Evolutionary conservation across 257 asterid genomes (phyloP).

Genomic region (Fraxinus cuspidata): DNA sequence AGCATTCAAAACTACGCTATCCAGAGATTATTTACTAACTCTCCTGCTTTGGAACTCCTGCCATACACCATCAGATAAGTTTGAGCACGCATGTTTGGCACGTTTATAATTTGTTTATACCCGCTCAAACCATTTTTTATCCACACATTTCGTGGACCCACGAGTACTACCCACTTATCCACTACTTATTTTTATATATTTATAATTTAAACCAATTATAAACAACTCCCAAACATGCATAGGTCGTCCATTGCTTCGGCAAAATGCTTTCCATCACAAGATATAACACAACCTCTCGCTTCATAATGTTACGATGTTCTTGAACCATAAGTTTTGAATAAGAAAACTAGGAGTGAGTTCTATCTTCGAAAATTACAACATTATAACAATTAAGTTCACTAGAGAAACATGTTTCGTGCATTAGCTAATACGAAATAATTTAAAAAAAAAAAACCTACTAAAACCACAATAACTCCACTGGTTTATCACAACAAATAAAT

Average conservation of each 20-base stretch:
- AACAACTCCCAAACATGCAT: too few relatives aligned
- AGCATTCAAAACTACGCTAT: not conserved
- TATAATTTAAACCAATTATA: too few relatives aligned
- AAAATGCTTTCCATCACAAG: not conserved
- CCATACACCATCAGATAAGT: not conserved
- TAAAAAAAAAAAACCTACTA: not conserved
- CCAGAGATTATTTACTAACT: not conserved
- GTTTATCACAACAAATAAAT: constrained; percentile 3
- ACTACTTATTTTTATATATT: too few relatives aligned
- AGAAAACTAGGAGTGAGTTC: not conserved
- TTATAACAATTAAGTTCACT: not conserved
- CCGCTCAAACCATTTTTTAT: too few relatives aligned
- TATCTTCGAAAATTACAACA: constrained; percentile 13
- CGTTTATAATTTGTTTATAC: too few relatives aligned
- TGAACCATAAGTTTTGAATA: constrained; percentile 12
- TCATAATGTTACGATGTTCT: not conserved
- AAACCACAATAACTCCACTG: not conserved
- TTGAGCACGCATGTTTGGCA: too few relatives aligned
- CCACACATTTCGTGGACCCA: too few relatives aligned
- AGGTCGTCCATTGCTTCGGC: not conserved
- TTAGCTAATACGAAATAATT: too few relatives aligned
- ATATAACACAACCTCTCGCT: constrained; percentile 4
- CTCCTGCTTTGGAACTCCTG: not conserved
- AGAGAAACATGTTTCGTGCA: not conserved
- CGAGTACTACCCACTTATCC: too few relatives aligned